Conservation (phyloP, 371 early-diverging fungal species). For the Mortierella sp. region DNA sequence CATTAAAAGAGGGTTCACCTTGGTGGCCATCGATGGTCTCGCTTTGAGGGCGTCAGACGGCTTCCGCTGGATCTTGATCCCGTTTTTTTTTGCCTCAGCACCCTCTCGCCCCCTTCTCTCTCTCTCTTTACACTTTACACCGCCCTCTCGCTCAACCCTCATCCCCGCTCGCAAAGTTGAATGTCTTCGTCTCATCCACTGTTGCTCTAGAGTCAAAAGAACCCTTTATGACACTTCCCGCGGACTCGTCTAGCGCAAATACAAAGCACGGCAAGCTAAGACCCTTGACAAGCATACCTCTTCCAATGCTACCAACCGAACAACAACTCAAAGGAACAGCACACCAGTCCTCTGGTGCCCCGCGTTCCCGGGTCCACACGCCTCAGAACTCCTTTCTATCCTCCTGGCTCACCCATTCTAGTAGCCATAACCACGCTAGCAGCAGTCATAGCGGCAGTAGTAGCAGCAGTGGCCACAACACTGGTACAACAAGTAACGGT, state of each 20-base stretch:
- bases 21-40: too few relatives aligned
- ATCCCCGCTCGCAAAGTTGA: background rate
- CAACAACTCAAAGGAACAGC: constrained; percentile 24
- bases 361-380: background rate
- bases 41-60: too few relatives aligned
- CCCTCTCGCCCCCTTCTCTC: background rate
- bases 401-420: constrained; percentile 25
- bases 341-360: constrained; percentile 6
- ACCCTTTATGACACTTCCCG: constrained; percentile 29
- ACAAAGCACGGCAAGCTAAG: constrained; percentile 17
- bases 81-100: background rate
- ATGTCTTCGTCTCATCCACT: background rate
- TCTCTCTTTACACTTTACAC: background rate
- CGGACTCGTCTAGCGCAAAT: constrained; percentile 10
- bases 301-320: constrained; percentile 38
- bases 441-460: background rate
- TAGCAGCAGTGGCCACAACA: background rate
- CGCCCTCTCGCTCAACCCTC: background rate
- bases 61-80: too few relatives aligned
- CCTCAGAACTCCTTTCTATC: constrained; percentile 31
- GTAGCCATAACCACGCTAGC: background rate
- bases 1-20: background rate
- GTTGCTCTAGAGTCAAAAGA: background rate
- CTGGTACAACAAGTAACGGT: constrained; percentile 1
- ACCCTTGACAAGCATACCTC: constrained; percentile 25